phyloP scores from a whole-genome alignment of 2,329 filamentous ascomycete genomes.

The Ascochyta lentis region DNA sequence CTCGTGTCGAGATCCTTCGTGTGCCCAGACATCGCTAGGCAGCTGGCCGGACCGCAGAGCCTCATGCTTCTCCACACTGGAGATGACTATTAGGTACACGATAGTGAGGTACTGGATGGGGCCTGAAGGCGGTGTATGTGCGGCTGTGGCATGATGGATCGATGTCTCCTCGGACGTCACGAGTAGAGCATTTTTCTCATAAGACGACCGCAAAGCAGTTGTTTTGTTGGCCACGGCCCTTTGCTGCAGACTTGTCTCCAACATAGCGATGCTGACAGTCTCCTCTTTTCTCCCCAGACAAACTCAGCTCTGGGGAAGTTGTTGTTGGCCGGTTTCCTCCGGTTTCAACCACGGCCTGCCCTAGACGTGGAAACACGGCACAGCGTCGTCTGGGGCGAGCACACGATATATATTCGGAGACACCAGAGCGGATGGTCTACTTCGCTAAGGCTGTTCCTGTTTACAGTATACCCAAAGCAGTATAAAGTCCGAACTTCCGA shows the following conservation, averaged over 20 bases:
- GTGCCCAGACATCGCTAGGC: slow-evolving; percentile 7
- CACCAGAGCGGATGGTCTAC: slow-evolving; percentile 11
- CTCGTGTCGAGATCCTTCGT: slow-evolving; percentile 1
- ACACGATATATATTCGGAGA: slow-evolving; percentile 8
- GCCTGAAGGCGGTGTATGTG: slow-evolving; percentile 10
- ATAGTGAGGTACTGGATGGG: slow-evolving; percentile 7
- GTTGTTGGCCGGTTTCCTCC: slow-evolving; percentile 11
- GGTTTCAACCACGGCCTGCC: slow-evolving; percentile 2
- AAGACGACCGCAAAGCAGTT: too few relatives aligned
- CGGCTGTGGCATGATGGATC: slow-evolving; percentile 5
- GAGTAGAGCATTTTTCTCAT: too few relatives aligned
- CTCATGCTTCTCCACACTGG: slow-evolving; percentile 14
- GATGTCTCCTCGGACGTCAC: neutral
- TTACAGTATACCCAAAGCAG: slow-evolving; percentile 9
- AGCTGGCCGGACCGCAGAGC: slow-evolving; percentile 15
- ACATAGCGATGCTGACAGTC: neutral
- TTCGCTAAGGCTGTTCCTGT: slow-evolving; percentile 11
- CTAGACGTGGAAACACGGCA: slow-evolving; percentile 5
- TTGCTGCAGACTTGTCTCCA: too few relatives aligned
- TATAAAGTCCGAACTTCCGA: slow-evolving; percentile 15
- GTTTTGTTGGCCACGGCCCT: too few relatives aligned
- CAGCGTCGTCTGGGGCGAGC: slow-evolving; percentile 3
- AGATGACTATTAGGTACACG: slow-evolving; percentile 17
- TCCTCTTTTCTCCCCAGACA: slow-evolving; percentile 10
- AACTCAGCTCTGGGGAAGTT: slow-evolving; percentile 6